These are phyloP conservation scores for Singerocomus inundabilis DNA, from an alignment of 1,284 basidiomycete species.

Conservation along the genomic window DNA sequence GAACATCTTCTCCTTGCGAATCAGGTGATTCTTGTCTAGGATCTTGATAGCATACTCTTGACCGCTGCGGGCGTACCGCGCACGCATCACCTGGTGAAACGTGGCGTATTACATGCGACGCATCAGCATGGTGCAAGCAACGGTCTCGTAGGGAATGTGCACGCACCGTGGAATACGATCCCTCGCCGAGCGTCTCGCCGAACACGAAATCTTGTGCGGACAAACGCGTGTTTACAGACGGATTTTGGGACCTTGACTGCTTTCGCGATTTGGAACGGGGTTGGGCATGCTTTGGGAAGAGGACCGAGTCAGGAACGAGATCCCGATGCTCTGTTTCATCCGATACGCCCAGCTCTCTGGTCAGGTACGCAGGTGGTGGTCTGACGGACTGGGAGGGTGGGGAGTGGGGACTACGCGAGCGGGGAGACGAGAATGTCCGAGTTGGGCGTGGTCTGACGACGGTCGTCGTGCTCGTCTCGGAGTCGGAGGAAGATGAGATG, in stretches of 20 bases:
- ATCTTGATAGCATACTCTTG: conserved; percentile 76
- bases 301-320: conserved; percentile 8
- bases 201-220: conserved; percentile 68
- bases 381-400: conserved; percentile 43
- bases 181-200: conserved; percentile 70
- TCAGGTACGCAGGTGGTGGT: conserved; percentile 58
- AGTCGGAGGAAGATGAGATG: conserved; percentile 66
- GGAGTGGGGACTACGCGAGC: conserved; percentile 53
- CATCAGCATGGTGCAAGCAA: conserved; percentile 8
- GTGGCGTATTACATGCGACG: conserved; percentile 14
- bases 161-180: conserved; percentile 75
- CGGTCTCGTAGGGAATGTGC: not conserved
- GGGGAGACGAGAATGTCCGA: conserved; percentile 66
- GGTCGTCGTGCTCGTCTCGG: conserved; percentile 48
- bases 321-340: conserved; percentile 31
- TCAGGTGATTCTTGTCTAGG: conserved; percentile 72
- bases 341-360: conserved; percentile 53
- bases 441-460: conserved; percentile 51
- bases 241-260: conserved; percentile 45
- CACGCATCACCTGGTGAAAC: conserved; percentile 55
- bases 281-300: conserved; percentile 7
- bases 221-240: conserved; percentile 46
- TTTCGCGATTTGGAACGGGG: conserved; percentile 36
- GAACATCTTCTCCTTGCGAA: conserved; percentile 62
- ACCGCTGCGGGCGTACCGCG: conserved; percentile 52